Base-by-base conservation (phyloP, 176 grass and related monocot species). In the Ensete ventricosum region DNA sequence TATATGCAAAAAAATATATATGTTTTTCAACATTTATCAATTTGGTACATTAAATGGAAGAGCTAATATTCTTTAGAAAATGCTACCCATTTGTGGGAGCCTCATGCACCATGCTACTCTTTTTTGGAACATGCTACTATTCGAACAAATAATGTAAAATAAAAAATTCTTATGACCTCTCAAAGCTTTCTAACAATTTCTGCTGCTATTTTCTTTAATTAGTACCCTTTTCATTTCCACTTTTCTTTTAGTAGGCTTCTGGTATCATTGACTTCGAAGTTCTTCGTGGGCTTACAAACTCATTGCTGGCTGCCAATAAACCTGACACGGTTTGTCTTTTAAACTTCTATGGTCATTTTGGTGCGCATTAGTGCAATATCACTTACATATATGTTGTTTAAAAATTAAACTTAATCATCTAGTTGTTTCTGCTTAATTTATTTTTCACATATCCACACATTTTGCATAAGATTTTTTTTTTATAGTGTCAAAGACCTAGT, bases 291-390 rank as follows among this genome's bases (percentile, higher is more conserved):
- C 85, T 96, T 69, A 83, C 89, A 67, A 96, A 92, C 84, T 84
- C 93, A 69, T 85, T 96, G 81, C 83, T 96, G 81, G 93, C 87
- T 78, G 89, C 89, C 72, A 85, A 92, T 75, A 92, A 87, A 80
- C 89, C 93, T 59, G 82, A 86, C 62, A 83, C 86, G 89, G 93
- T 96, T 48, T 58, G 64, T 79, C 64, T 49, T 43, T 11, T 79
- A 48, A 48, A 3, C 64, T 68, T 1, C 20, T 16, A 24, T 51
- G 5, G 24, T 74, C 57, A 52, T 53, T 72, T 6, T 72, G 34
- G 48, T 72, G 49, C 8, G 12, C 8, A 52, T 10, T 72, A 72
- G 48, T 24, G 9, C 3, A 26, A 21, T 65, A 6, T 60, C n/a
- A 60, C 14, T 0, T 0, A 60, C 57, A 60, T 60, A 14, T n/a